Conservation (phyloP, 2,329 filamentous ascomycete genomes). For the Botrytis elliptica region DNA sequence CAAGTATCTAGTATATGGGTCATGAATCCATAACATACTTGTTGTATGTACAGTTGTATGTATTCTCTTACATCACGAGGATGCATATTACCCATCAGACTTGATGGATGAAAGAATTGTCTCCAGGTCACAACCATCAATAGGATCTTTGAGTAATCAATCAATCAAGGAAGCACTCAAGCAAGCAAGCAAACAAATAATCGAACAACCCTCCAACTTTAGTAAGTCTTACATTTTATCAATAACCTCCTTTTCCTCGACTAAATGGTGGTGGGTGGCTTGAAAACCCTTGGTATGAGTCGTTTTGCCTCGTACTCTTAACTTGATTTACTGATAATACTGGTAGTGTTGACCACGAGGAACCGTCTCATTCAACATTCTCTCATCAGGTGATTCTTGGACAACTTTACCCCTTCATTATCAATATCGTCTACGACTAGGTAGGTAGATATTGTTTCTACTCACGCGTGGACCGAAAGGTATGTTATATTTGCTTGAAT, state of each 20-base stretch:
- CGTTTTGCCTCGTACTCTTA: not conserved
- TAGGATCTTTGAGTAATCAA: not conserved
- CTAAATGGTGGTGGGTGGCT: not conserved
- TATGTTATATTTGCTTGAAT: not conserved
- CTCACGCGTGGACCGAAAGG: not conserved
- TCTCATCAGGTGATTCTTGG: not conserved
- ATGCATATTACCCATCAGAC: too few species aligned
- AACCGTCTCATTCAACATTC: not conserved
- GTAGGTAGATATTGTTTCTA: not conserved
- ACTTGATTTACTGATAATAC: not conserved
- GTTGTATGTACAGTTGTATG: not conserved
- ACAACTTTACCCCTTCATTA: not conserved
- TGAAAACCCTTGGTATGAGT: not conserved
- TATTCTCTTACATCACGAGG: too few species aligned
- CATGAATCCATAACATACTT: not conserved
- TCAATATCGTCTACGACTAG: too few species aligned
- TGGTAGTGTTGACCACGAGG: slow-evolving; percentile 2
- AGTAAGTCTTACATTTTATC: slow-evolving; percentile 1
- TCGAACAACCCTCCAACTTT: not conserved
- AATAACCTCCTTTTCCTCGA: slow-evolving; percentile 1
- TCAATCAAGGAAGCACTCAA: not conserved
- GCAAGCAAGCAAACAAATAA: not conserved
- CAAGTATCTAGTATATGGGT: not conserved
- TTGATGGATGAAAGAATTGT: not conserved
- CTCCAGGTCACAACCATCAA: not conserved